These are phyloP conservation scores for Ceratocystis alfenasii DNA, from an alignment of 2,329 filamentous ascomycete species.

Conservation along the genomic window DNA sequence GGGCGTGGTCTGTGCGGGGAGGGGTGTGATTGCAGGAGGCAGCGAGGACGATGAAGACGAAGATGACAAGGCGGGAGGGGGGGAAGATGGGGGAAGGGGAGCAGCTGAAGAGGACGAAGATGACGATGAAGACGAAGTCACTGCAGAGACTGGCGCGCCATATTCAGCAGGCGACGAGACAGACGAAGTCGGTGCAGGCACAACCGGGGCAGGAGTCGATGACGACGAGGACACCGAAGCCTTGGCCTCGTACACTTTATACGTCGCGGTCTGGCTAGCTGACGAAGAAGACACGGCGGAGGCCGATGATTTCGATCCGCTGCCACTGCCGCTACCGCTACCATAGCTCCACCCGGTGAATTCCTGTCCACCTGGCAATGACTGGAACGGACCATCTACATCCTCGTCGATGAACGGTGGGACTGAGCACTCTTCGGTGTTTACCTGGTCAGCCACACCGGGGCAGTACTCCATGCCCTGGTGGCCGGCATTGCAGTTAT, in stretches of 20 bases:
- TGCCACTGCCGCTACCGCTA: slow-evolving; percentile 25
- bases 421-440: slow-evolving; percentile 42
- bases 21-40: neutral
- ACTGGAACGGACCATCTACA: slow-evolving; percentile 34
- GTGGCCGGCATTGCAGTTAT: slow-evolving; percentile 51
- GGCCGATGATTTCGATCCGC: neutral
- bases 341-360: slow-evolving; percentile 42
- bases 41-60: neutral
- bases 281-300: neutral
- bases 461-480: slow-evolving; percentile 51
- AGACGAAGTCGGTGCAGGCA: neutral
- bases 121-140: neutral
- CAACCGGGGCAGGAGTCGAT: slow-evolving; percentile 2
- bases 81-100: neutral
- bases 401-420: slow-evolving; percentile 36
- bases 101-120: neutral
- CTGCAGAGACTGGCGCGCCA: too few species aligned
- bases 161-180: too few species aligned
- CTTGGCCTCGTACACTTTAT: slow-evolving; percentile 8
- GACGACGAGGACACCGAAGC: slow-evolving; percentile 14
- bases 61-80: neutral
- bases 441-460: slow-evolving; percentile 42
- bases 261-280: slow-evolving; percentile 1
- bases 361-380: slow-evolving; percentile 45
- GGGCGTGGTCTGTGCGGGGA: slow-evolving; percentile 19